These are phyloP conservation scores for Astraeus odoratus DNA, from an alignment of 768 basidiomycete species.

Conservation along the genomic window DNA sequence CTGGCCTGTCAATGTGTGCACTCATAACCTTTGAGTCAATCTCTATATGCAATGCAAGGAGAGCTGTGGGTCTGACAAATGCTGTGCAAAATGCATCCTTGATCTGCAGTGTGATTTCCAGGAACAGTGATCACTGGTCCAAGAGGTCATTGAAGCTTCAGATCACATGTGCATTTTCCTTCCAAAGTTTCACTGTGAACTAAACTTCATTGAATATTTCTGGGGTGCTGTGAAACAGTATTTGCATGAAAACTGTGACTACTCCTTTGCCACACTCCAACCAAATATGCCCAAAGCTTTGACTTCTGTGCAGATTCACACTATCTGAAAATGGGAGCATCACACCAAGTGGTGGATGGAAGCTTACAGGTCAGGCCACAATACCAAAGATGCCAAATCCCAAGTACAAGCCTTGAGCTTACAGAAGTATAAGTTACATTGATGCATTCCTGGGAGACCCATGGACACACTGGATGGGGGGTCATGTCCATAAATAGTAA, in stretches of 20 bases:
- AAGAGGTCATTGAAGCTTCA: slow-evolving; percentile 16
- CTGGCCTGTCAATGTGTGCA: slow-evolving; percentile 65
- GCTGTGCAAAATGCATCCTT: slow-evolving; percentile 27
- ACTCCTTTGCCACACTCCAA: slow-evolving; percentile 18
- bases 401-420: slow-evolving; percentile 4
- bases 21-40: too few relatives aligned
- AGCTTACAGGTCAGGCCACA: too few relatives aligned
- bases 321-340: too few relatives aligned
- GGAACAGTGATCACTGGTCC: slow-evolving; percentile 17
- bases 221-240: slow-evolving; percentile 22
- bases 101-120: slow-evolving; percentile 20
- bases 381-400: slow-evolving; percentile 7
- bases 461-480: neutral
- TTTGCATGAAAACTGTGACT: slow-evolving; percentile 19
- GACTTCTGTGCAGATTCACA: slow-evolving; percentile 10
- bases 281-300: slow-evolving; percentile 19
- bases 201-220: too few relatives aligned
- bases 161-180: slow-evolving; percentile 23
- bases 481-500: neutral
- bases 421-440: slow-evolving; percentile 9
- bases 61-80: slow-evolving; percentile 7
- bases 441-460: slow-evolving; percentile 3
- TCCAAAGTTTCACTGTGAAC: too few relatives aligned
- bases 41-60: slow-evolving; percentile 7
- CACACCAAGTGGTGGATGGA: too few relatives aligned